These are phyloP conservation scores for Boletus vinaceobasis DNA, from an alignment of 768 basidiomycete species.

Conservation along the genomic window DNA sequence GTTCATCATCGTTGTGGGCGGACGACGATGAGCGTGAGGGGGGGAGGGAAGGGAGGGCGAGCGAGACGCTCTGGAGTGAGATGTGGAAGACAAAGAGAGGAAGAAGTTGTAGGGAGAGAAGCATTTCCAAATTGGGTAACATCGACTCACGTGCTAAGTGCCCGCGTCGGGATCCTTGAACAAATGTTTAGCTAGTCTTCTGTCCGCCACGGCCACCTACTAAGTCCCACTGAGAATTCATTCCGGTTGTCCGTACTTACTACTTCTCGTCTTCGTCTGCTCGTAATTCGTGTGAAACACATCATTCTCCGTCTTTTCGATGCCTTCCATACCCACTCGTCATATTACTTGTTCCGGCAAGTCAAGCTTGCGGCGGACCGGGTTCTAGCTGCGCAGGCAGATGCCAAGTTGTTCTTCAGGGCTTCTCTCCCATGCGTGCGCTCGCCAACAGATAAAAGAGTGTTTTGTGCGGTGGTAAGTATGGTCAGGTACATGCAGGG, in stretches of 20 bases:
- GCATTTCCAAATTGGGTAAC: constrained; percentile 24
- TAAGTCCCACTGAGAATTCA: too few relatives aligned
- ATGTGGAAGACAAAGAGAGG: constrained; percentile 13
- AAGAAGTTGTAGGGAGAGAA: constrained; percentile 26
- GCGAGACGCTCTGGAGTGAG: constrained; percentile 20
- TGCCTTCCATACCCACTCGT: neutral
- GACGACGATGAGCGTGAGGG: neutral
- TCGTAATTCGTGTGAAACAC: neutral
- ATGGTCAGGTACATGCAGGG: neutral
- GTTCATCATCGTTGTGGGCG: constrained; percentile 17
- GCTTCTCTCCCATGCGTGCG: neutral
- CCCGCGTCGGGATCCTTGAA: too few relatives aligned
- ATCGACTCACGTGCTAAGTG: constrained; percentile 13
- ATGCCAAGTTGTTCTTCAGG: neutral
- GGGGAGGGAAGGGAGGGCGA: constrained; percentile 1
- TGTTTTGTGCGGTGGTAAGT: neutral
- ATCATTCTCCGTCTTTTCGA: neutral
- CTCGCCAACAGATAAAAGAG: neutral
- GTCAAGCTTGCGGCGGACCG: neutral
- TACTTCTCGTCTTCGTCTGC: neutral
- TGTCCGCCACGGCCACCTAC: too few relatives aligned
- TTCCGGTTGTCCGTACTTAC: neutral
- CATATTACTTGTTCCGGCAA: neutral
- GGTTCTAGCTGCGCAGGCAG: neutral
- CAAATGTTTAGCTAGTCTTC: neutral